Percentiles rank a stretch among this genome's conserved stretches.
Evolutionary conservation across 164 flowering plant genomes (phyloP).

Genomic region (Cinnamomum chago): DNA sequence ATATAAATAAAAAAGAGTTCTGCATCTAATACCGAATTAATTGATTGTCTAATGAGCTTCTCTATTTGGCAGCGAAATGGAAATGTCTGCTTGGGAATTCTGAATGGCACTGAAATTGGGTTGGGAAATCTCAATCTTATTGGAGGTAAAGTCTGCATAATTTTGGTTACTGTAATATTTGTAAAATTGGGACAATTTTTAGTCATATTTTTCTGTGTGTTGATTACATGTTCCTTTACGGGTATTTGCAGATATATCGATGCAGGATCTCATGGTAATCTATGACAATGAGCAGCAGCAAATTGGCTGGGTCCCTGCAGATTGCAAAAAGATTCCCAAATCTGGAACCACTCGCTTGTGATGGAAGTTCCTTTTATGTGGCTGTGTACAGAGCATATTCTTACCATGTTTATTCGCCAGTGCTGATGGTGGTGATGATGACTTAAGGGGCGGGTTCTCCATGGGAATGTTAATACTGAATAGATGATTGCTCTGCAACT

Average conservation of each 20-base stretch:
- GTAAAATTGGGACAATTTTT: neutral
- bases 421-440: neutral
- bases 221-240: neutral
- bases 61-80: conserved; percentile 44
- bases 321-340: conserved; percentile 70
- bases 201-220: neutral
- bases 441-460: neutral
- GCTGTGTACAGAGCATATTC: neutral
- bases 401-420: neutral
- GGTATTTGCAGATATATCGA: conserved; percentile 47
- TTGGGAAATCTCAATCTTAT: conserved; percentile 45
- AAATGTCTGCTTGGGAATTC: conserved; percentile 80
- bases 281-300: conserved; percentile 70
- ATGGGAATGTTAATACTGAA: neutral
- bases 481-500: neutral
- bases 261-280: conserved; percentile 68
- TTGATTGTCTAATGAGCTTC: conserved; percentile 2
- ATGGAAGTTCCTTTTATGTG: conserved; percentile 19
- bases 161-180: neutral
- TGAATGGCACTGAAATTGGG: conserved; percentile 64
- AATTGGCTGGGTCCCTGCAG: conserved; percentile 70
- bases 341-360: conserved; percentile 36
- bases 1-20: neutral
- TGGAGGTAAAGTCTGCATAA: conserved; percentile 55
- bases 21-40: neutral